Percentiles rank a stretch among this genome's conserved stretches.
Evolutionary conservation across 768 basidiomycete species (phyloP).

Genomic region (Rhizopogon vulgaris): DNA sequence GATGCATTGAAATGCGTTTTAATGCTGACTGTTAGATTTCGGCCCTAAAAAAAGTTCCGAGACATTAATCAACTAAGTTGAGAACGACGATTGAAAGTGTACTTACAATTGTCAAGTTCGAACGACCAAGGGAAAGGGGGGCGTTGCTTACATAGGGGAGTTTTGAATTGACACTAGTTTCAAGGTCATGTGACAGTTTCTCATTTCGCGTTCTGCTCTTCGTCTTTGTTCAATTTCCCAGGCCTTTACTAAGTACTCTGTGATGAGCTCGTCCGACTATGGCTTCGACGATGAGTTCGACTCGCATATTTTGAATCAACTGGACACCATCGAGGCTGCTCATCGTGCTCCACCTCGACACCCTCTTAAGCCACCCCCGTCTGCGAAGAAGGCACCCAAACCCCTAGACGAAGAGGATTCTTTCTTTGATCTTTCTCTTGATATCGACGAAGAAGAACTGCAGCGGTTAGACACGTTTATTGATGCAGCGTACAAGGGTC

Average conservation of each 20-base stretch:
- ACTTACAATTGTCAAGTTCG: too few species aligned
- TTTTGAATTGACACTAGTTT: too few species aligned
- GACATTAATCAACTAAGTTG: too few species aligned
- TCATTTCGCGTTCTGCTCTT: neutral
- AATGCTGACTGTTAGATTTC: too few species aligned
- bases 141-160: too few species aligned
- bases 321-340: conserved; percentile 69
- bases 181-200: neutral
- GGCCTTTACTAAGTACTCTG: neutral
- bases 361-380: conserved; percentile 11
- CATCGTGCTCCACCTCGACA: conserved; percentile 23
- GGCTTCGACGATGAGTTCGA: conserved; percentile 69
- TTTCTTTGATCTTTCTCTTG: conserved; percentile 48
- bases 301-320: conserved; percentile 49
- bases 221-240: too few species aligned
- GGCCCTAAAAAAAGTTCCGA: too few species aligned
- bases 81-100: too few species aligned
- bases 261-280: conserved; percentile 68
- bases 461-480: conserved; percentile 48
- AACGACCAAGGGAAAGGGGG: too few species aligned
- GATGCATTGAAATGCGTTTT: too few species aligned
- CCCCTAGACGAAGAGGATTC: conserved; percentile 33
- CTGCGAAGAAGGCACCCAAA: neutral
- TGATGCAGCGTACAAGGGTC: conserved; percentile 39
- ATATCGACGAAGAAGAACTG: conserved; percentile 52